Base-by-base conservation (phyloP, 257 asterid genomes). In the Lycium ferocissimum region DNA sequence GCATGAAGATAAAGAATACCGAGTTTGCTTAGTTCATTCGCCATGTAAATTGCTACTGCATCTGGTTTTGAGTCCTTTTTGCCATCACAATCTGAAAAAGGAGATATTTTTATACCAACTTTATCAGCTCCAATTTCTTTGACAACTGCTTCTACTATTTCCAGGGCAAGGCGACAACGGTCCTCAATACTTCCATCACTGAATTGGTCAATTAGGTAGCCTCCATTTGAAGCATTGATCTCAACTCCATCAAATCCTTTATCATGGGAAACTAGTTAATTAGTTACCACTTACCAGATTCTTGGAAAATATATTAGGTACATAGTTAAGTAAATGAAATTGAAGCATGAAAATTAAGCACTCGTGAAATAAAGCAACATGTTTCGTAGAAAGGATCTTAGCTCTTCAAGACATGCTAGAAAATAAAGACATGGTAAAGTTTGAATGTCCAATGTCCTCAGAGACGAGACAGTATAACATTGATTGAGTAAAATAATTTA, bases 151-250 rank as follows among this genome's bases (percentile, higher is more conserved):
- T 90, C 79, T 70, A 96, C 98, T 10, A 96, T 89, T 75, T 93
- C 90, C 49, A 87, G 84, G 7, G 93, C 83, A 88, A 94, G 92
- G 66, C 59, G 92, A 92, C 97, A 93, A 65, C 98, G 97, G 72
- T 93, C 94, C 17, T 85, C 84, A 63, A 94, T 84, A 13, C 97
- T 87, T 15, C 95, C 98, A 83, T 89, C 97, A 22, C 43, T 85
- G 83, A 96, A 95, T 80, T 95, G 97, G 45, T 96, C 99, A n/a
- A 96, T 93, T 56, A 96, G 93, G 91, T 96, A 95, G 33, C 99
- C 84, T 26, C 43, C 33, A 26, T 92, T 97, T 43, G 99, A 95
- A 45, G 97, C 98, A 3, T 95, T 98, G 90, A 94, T 92, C 89
- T 94, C 99, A 33, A 95, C 86, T 22, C 99, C 98, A 87, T 95